Percentiles rank a stretch among this genome's conserved stretches.
phyloP scores from a whole-genome alignment of 352 stramenopile genomes.

The Globisporangium iwayamae region DNA sequence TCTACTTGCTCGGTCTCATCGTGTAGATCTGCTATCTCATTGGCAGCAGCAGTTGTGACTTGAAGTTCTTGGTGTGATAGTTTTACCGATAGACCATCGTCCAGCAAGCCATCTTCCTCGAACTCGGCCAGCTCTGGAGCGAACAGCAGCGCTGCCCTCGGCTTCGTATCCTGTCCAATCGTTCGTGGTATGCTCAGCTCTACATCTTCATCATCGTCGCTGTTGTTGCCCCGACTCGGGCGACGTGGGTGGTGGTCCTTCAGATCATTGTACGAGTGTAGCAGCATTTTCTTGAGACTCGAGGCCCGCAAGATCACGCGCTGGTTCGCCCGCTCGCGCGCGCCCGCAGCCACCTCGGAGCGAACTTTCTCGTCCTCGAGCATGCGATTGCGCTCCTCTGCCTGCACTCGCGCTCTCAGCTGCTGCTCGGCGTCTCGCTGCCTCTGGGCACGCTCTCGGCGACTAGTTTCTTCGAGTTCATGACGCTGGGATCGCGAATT shows the following conservation, averaged over 20 bases:
- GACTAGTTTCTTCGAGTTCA: constrained; percentile 41
- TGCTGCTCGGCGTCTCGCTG: constrained; percentile 49
- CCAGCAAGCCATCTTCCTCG: constrained; percentile 46
- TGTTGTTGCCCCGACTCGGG: constrained; percentile 21
- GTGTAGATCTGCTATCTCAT: neutral
- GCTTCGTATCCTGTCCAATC: neutral
- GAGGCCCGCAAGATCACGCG: constrained; percentile 30
- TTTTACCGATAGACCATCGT: neutral
- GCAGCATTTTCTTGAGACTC: constrained; percentile 26
- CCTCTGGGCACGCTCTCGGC: constrained; percentile 34
- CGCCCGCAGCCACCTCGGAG: constrained; percentile 38
- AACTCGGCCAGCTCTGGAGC: constrained; percentile 54
- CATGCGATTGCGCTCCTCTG: constrained; percentile 49
- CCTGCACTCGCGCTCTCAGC: constrained; percentile 34
- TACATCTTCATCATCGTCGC: constrained; percentile 17
- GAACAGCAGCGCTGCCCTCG: constrained; percentile 21
- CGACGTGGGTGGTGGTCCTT: neutral
- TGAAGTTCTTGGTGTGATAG: neutral
- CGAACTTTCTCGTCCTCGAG: constrained; percentile 48
- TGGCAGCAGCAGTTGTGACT: neutral
- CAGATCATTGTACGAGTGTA: constrained; percentile 24
- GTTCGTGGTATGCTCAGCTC: neutral
- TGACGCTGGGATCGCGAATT: constrained; percentile 27
- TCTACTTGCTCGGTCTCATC: neutral
- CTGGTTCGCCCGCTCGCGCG: constrained; percentile 42